A percentile compares a stretch with the other conserved stretches of the same genome.
Conservation (phyloP, 2,329 filamentous ascomycete species). For the Grosmannia penicillata region DNA sequence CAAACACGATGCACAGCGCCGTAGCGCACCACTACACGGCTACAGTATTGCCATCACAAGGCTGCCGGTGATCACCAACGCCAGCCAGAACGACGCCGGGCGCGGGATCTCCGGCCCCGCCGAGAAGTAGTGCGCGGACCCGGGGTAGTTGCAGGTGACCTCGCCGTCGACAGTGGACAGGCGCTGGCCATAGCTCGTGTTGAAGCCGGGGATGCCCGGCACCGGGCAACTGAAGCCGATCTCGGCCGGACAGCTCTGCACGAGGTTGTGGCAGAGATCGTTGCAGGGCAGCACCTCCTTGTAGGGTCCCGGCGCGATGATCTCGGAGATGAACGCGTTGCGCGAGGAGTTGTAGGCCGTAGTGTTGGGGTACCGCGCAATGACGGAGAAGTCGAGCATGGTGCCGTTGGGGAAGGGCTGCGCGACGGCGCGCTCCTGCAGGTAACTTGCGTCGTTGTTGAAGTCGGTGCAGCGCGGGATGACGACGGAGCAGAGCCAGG, state of each 20-base stretch:
- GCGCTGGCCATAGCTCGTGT: constrained; percentile 28
- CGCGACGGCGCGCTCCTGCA: constrained; percentile 57
- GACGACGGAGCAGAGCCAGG: constrained; percentile 86
- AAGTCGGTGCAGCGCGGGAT: constrained; percentile 91
- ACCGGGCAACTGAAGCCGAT: constrained; percentile 64
- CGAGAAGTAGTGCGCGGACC: constrained; percentile 36
- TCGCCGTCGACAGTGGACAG: constrained; percentile 10
- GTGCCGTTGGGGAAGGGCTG: constrained; percentile 51
- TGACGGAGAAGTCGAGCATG: constrained; percentile 24
- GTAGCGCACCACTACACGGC: neutral
- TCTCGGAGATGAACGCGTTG: constrained; percentile 55
- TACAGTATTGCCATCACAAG: neutral
- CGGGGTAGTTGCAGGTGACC: constrained; percentile 45
- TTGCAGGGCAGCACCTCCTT: constrained; percentile 84
- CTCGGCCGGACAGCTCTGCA: constrained; percentile 66
- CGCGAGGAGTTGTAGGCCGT: constrained; percentile 43
- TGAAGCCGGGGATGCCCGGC: constrained; percentile 23
- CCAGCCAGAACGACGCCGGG: neutral
- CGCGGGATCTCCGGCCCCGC: constrained; percentile 11
- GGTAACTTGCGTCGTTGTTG: constrained; percentile 29
- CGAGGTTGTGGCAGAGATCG: constrained; percentile 74
- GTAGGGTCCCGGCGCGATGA: constrained; percentile 73
- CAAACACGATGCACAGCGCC: no score
- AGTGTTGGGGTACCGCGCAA: constrained; percentile 13
- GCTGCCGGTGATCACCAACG: constrained; percentile 1